These are phyloP conservation scores for Mucor velutinosus DNA, from an alignment of 371 early-diverging fungal species.

Conservation along the genomic window DNA sequence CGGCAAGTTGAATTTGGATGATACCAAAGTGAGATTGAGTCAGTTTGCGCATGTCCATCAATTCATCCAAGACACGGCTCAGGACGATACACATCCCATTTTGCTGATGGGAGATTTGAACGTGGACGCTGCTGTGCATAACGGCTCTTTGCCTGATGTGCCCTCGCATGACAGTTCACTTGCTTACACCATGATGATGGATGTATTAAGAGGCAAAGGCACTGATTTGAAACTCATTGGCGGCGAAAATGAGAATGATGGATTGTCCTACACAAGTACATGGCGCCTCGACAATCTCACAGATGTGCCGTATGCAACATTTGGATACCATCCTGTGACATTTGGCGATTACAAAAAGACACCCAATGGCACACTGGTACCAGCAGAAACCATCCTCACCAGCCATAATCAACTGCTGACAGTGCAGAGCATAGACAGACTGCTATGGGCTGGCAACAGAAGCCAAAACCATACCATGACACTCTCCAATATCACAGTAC, in stretches of 20 bases:
- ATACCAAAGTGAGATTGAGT: constrained; percentile 54
- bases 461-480: constrained; percentile 10
- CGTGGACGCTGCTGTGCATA: constrained; percentile 66
- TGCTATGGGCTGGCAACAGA: constrained; percentile 46
- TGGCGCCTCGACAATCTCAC: constrained; percentile 31
- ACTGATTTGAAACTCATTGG: constrained; percentile 26
- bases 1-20: constrained; percentile 47
- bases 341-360: constrained; percentile 64
- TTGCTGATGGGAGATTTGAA: constrained; percentile 78
- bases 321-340: constrained; percentile 79
- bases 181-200: constrained; percentile 72
- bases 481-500: constrained; percentile 27
- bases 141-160: constrained; percentile 14
- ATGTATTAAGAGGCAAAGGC: constrained; percentile 64
- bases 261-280: neutral
- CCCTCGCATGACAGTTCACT: constrained; percentile 41
- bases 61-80: constrained; percentile 58
- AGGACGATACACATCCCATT: constrained; percentile 46
- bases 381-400: constrained; percentile 68
- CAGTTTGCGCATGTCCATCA: constrained; percentile 65
- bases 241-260: neutral
- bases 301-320: constrained; percentile 59
- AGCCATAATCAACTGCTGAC: constrained; percentile 53
- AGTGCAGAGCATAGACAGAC: constrained; percentile 72
- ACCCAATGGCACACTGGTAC: constrained; percentile 42